Base-by-base conservation (phyloP, 345 rosid genomes). In the Eucalyptus erythrocorys region DNA sequence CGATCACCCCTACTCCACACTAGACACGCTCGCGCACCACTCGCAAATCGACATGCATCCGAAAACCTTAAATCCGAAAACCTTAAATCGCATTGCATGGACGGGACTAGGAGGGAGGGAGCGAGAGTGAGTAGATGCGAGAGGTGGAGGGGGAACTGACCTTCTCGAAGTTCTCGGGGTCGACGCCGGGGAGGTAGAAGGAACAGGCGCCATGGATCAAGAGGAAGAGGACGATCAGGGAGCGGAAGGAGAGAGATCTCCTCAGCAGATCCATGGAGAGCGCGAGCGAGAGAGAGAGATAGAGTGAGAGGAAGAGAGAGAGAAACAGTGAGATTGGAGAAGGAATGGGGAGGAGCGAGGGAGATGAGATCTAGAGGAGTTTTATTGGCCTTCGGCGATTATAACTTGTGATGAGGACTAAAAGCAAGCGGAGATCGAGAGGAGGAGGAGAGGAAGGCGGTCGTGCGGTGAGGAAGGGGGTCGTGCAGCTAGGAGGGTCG, bases 161-260 rank as follows among this genome's bases (percentile, higher is more conserved):
- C 99, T 94, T 96, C 26, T 91, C 90, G 94, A 97, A 96, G 93
- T 97, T 99, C 92, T 94, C 93, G 86, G 99, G 99, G 76, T 98
- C 99, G 90, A 97, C 99, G 87, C 99, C 99, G 19, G 99, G 99
- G 89, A 97, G 99, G 92, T 97, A 97, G 94, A 97, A 97, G 93
- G 93, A 94, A 92, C 92, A 92, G 48, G 88, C 92, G 90, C 92
- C 93, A 88, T 94, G 96, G 93, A 96, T 89, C 76, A 94, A 92
- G 81, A 92, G 89, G 42, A 94, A 91, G 87, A 94, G 32, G 89
- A 81, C 30, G 79, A 88, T 87, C 42, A 86, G 45, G 53, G 76
- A 48, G 14, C 19, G 86, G 76, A 48, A 32, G 13, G 85, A 37
- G 51, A 45, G 53, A 47, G 85, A 88, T 84, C 89, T 47, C 87